Evolutionary conservation across 495 filamentous ascomycete species (phyloP).

Genomic region (Astrocystis sublimbata): DNA sequence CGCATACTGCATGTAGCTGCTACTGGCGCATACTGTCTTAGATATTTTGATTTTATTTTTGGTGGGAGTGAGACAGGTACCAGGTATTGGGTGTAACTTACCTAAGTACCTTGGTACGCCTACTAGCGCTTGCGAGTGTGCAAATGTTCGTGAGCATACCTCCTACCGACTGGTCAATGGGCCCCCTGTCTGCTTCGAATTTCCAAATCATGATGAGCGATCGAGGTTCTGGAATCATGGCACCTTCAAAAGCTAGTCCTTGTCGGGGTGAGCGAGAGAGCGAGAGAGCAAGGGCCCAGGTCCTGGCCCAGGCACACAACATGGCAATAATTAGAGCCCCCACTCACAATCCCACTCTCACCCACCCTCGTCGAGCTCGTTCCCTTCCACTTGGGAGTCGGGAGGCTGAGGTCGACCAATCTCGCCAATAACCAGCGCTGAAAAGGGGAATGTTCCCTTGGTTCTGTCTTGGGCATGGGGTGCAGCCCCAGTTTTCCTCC

Average conservation of each 20-base stretch:
- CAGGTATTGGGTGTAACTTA: no score
- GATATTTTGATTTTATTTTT: no score
- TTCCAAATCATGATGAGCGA: constrained; percentile 11
- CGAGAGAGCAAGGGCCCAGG: no score
- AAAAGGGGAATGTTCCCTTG: background rate
- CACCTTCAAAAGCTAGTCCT: background rate
- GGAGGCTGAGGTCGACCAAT: background rate
- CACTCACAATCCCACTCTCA: no score
- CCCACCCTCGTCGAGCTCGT: no score
- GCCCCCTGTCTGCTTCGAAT: background rate
- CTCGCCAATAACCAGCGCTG: background rate
- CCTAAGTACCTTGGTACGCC: no score
- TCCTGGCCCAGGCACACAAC: no score
- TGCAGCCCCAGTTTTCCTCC: background rate
- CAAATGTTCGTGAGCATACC: no score
- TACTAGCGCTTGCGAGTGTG: no score
- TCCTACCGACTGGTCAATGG: background rate
- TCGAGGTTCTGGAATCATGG: constrained; percentile 13
- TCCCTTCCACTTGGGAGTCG: constrained; percentile 13
- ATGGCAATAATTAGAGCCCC: constrained; percentile 10
- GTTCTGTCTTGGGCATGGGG: background rate
- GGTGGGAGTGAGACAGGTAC: no score
- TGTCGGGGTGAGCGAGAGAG: constrained; percentile 9
- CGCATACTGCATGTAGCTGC: no score
- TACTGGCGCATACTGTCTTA: no score